Evolutionary conservation across 2,329 filamentous ascomycete genomes (phyloP).

Genomic region (Talaromyces pinophilus): DNA sequence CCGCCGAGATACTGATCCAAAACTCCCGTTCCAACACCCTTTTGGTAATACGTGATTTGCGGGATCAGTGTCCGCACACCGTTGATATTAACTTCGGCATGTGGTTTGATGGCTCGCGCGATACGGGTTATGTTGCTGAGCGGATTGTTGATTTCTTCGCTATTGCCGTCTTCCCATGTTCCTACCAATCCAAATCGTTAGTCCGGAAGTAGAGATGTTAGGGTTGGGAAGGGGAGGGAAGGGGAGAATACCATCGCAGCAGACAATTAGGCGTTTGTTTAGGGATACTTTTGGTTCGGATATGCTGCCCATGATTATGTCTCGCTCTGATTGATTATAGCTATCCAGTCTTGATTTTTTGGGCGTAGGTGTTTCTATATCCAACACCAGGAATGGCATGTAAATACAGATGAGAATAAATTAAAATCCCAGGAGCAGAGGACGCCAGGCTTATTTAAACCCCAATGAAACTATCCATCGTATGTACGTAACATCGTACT

Average conservation of each 20-base stretch:
- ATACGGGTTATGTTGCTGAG: slow-evolving; percentile 46
- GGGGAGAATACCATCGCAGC: slow-evolving; percentile 35
- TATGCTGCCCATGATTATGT: not conserved
- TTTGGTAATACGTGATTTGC: slow-evolving; percentile 47
- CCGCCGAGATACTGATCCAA: slow-evolving; percentile 29
- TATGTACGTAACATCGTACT: no score
- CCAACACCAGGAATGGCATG: no score
- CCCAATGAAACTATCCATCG: not conserved
- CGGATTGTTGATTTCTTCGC: slow-evolving; percentile 29
- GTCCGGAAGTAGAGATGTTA: not conserved
- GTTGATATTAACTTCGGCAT: slow-evolving; percentile 31
- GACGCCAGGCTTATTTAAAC: not conserved
- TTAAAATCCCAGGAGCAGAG: no score
- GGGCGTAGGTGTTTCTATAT: no score
- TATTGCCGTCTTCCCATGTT: slow-evolving; percentile 38
- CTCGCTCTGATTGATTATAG: no score
- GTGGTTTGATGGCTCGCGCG: slow-evolving; percentile 37
- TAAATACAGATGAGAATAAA: no score
- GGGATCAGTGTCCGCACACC: slow-evolving; percentile 30
- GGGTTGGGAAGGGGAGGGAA: not conserved
- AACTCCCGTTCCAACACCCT: slow-evolving; percentile 40
- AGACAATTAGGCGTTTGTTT: slow-evolving; percentile 38
- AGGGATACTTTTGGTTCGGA: slow-evolving; percentile 8
- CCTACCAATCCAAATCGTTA: slow-evolving; percentile 24
- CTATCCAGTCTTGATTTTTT: no score